These are phyloP conservation scores for Bretziella fagacearum DNA, from an alignment of 2,329 filamentous ascomycete genomes.

Conservation along the genomic window DNA sequence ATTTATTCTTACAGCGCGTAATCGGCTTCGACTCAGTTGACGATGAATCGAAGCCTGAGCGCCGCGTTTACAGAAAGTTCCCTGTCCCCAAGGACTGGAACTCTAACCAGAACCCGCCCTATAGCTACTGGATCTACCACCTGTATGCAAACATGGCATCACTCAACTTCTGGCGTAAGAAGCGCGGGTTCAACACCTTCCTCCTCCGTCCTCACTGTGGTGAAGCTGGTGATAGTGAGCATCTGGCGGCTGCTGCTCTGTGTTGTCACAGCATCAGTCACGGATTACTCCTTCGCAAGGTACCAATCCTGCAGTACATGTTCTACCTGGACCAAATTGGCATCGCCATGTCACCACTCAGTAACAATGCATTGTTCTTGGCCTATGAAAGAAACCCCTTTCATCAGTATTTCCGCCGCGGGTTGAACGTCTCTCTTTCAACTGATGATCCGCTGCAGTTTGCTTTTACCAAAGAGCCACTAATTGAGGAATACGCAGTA, in stretches of 20 bases:
- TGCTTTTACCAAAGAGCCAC: conserved; percentile 91
- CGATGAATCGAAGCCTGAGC: conserved; percentile 92
- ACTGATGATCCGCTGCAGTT: conserved; percentile 96
- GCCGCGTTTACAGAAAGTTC: conserved; percentile 88
- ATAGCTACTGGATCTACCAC: conserved; percentile 99
- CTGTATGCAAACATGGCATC: conserved; percentile 87
- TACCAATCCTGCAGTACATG: conserved; percentile 85
- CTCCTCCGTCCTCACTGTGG: conserved; percentile 85
- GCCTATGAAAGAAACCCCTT: conserved; percentile 96
- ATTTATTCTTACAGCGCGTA: conserved; percentile 85
- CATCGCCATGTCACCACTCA: conserved; percentile 97
- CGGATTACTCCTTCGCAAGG: conserved; percentile 79
- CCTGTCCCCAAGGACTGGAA: conserved; percentile 79
- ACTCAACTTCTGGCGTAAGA: conserved; percentile 78
- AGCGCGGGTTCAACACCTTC: conserved; percentile 90
- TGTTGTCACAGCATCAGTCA: conserved; percentile 97
- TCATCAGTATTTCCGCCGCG: conserved; percentile 84
- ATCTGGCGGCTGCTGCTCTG: conserved; percentile 76
- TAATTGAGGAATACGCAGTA: conserved; percentile 96
- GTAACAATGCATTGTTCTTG: conserved; percentile 92
- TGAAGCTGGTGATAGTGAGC: conserved; percentile 91
- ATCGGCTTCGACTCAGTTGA: conserved; percentile 97
- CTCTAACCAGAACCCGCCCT: conserved; percentile 88
- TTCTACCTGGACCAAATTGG: conserved; percentile 98
- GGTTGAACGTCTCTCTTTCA: conserved; percentile 86